A percentile compares a stretch with the other conserved stretches of the same genome.
phyloP scores from a whole-genome alignment of 2,329 filamentous ascomycete species.

The Aspergillus hortae region DNA sequence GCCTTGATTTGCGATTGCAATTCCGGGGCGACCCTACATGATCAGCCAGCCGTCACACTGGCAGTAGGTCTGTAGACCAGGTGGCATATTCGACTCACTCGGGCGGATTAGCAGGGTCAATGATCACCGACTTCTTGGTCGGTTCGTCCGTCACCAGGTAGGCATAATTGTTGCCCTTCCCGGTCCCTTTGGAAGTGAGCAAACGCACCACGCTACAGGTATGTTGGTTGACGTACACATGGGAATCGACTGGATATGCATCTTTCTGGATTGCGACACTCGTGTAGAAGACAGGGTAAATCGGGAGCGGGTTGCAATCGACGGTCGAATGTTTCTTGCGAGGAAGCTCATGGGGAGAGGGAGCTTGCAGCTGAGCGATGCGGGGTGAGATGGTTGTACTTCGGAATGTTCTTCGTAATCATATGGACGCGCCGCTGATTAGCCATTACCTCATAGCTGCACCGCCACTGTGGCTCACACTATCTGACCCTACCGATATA shows the following conservation, averaged over 20 bases:
- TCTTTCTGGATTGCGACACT: conserved; percentile 26
- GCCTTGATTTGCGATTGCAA: conserved; percentile 69
- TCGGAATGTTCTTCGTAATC: not conserved
- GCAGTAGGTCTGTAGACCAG: too few species aligned
- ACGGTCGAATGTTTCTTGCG: conserved; percentile 20
- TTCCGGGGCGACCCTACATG: conserved; percentile 55
- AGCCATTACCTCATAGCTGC: conserved; percentile 10
- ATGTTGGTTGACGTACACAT: conserved; percentile 47
- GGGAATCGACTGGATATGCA: conserved; percentile 53
- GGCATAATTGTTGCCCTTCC: conserved; percentile 50
- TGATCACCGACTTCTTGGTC: conserved; percentile 49
- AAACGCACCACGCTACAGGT: not conserved
- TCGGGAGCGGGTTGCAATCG: conserved; percentile 9
- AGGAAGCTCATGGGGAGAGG: conserved; percentile 26
- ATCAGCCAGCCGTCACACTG: not conserved
- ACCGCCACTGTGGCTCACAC: not conserved
- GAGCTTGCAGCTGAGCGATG: not conserved
- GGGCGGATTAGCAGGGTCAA: conserved; percentile 50
- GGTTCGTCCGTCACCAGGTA: conserved; percentile 50
- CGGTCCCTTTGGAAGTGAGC: conserved; percentile 25
- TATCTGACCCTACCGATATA: too few species aligned
- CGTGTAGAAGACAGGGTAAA: conserved; percentile 3
- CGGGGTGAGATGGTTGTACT: not conserved
- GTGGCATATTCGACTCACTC: conserved; percentile 38
- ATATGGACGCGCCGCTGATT: conserved; percentile 9